A percentile compares a stretch with the other conserved stretches of the same genome.
Conservation (phyloP, 768 basidiomycete genomes). For the Xerocomellus chrysenteron region DNA sequence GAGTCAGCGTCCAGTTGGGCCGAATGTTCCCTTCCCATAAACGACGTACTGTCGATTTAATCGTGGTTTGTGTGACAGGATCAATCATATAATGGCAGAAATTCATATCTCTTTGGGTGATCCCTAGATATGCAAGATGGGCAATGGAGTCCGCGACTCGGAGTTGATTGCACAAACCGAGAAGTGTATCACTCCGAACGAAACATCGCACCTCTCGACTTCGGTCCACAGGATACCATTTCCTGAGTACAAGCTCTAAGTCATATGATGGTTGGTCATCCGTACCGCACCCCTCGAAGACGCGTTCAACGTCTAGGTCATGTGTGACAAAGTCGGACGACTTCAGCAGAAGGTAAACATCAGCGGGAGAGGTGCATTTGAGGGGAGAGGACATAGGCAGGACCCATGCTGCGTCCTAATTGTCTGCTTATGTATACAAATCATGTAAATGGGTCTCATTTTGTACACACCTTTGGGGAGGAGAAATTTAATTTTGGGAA, state of each 20-base stretch:
- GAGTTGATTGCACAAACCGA: slow-evolving; percentile 51
- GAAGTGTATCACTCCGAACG: slow-evolving; percentile 64
- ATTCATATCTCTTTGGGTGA: slow-evolving; percentile 86
- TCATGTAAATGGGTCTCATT: background rate
- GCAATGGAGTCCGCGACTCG: background rate
- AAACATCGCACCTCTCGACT: slow-evolving; percentile 91
- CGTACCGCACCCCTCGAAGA: slow-evolving; percentile 65
- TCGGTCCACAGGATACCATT: slow-evolving; percentile 85
- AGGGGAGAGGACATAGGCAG: slow-evolving; percentile 80
- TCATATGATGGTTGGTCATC: slow-evolving; percentile 42
- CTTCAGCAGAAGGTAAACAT: slow-evolving; percentile 90
- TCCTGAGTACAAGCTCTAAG: slow-evolving; percentile 83
- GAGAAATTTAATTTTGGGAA: slow-evolving; percentile 98
- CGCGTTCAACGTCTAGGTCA: slow-evolving; percentile 57
- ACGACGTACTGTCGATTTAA: slow-evolving; percentile 47
- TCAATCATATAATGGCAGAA: slow-evolving; percentile 86
- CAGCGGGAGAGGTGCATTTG: slow-evolving; percentile 83
- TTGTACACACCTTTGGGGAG: slow-evolving; percentile 70
- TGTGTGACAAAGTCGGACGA: slow-evolving; percentile 89
- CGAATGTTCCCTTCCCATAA: slow-evolving; percentile 74
- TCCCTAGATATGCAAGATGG: slow-evolving; percentile 44
- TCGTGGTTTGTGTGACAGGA: slow-evolving; percentile 47
- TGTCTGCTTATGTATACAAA: background rate
- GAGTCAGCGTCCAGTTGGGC: slow-evolving; percentile 51
- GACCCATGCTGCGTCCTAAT: slow-evolving; percentile 89